Evolutionary conservation across 2,329 filamentous ascomycete genomes (phyloP), one percentile per base, ranked within the genome.

Genomic region (Aspergillus proliferans): DNA sequence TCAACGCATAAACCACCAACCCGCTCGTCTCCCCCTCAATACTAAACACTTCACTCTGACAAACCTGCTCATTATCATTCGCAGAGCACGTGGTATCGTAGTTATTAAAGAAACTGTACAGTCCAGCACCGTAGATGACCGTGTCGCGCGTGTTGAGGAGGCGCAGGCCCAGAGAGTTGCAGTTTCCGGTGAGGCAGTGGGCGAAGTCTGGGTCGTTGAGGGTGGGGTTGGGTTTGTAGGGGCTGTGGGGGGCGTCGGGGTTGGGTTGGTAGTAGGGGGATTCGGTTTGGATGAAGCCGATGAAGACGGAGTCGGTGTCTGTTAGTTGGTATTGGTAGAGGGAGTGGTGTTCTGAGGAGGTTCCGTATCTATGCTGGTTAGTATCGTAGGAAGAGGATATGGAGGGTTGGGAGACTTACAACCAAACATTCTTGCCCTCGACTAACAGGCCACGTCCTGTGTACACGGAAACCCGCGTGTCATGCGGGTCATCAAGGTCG

Each of bases 91-190:
- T 55, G 0, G 71, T 74, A 51, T 61, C 73, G 62, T 80, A 79
- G 55, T 78, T 70, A 55, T 77, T 70, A 62, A 80, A 81, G 66
- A 81, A 80, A 15, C 69, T 73, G 65, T 81, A 80, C 4, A 78
- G 57, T 1, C 78, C 78, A 0, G 73, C 76, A 14, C 78, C 78
- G 53, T 79, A 80, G 15, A 75, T 64, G 41, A 68, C 54, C 14
- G 79, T 68, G 45, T 72, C 64, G 10, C 64, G 61, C 33, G 67
- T 72, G 53, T 73, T 65, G 12, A 75, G 53, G 40, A 80, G 71
- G 15, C 76, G 71, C 4, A 81, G 63, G 18, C 75, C 77, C 61
- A 76, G 76, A 19, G 73, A 71, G 38, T 73, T 59, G 30, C 70
- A 69, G 46, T 67, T 67, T 2, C 60, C 64, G 6, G 59, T 43